Evolutionary conservation across 768 basidiomycete genomes (phyloP).

Genomic region (Tulasnella sp.): DNA sequence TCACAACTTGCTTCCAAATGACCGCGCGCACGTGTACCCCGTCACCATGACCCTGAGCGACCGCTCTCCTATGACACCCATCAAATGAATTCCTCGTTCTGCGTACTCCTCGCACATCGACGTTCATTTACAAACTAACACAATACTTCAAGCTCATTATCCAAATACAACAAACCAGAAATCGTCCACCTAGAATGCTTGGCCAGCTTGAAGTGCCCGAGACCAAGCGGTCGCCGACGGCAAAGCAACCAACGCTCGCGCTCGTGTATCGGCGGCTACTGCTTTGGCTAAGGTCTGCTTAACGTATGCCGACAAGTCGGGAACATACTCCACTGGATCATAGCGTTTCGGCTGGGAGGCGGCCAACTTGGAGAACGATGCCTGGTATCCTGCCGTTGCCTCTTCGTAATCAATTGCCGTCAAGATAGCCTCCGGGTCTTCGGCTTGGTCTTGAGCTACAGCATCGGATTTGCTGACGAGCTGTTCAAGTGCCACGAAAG

Average conservation of each 20-base stretch:
- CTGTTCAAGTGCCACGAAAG: constrained; percentile 66
- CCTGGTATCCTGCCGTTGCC: constrained; percentile 86
- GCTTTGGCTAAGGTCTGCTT: constrained; percentile 19
- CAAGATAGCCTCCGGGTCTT: constrained; percentile 56
- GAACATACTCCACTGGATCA: constrained; percentile 50
- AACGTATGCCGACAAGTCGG: constrained; percentile 38
- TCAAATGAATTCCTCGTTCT: no score
- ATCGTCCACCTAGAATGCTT: constrained; percentile 5
- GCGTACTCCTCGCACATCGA: no score
- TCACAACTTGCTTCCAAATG: neutral
- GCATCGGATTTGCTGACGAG: constrained; percentile 65
- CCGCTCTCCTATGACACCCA: no score
- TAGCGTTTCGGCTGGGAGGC: constrained; percentile 60
- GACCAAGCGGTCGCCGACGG: neutral
- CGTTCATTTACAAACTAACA: neutral
- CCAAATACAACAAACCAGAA: neutral
- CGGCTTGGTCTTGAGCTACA: constrained; percentile 40
- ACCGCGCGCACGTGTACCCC: neutral
- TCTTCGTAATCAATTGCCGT: constrained; percentile 89
- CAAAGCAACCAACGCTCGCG: neutral
- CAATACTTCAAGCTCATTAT: neutral
- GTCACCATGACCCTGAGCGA: neutral
- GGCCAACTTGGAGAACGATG: constrained; percentile 86
- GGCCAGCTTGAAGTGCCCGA: neutral
- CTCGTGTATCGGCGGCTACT: neutral